Evolutionary conservation across 2,329 filamentous ascomycete genomes (phyloP).

Genomic region (Paraconiothyrium sp.): DNA sequence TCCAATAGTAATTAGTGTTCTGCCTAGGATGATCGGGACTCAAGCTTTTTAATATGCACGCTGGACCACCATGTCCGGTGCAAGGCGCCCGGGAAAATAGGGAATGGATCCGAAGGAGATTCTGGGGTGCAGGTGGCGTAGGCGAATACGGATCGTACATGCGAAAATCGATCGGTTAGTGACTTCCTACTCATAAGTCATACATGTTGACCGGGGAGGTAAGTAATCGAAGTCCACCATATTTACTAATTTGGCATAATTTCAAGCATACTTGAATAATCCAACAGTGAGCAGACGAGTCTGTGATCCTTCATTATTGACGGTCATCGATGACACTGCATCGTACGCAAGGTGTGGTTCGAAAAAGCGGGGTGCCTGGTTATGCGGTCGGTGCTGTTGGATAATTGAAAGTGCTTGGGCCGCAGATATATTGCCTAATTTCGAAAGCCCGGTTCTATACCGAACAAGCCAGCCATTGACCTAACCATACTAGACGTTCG

Average conservation of each 20-base stretch:
- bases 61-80: conserved; percentile 17
- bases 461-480: conserved; percentile 12
- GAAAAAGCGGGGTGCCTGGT: conserved; percentile 27
- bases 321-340: neutral
- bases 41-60: conserved; percentile 18
- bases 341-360: neutral
- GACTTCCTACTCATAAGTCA: no score
- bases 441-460: conserved; percentile 26
- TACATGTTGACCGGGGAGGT: neutral
- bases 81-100: conserved; percentile 8
- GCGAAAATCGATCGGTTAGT: conserved; percentile 21
- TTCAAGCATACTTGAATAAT: neutral
- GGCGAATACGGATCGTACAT: conserved; percentile 8
- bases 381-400: conserved; percentile 14
- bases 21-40: neutral
- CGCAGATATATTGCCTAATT: conserved; percentile 33
- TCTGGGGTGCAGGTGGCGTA: conserved; percentile 16
- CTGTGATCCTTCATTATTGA: neutral
- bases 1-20: conserved; percentile 23
- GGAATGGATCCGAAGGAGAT: conserved; percentile 12
- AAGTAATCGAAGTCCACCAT: neutral
- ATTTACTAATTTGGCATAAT: neutral
- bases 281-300: no score
- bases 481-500: neutral
- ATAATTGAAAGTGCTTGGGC: conserved; percentile 24